Base-by-base conservation (phyloP, 2,329 filamentous ascomycete genomes). In the Diaporthe eres region DNA sequence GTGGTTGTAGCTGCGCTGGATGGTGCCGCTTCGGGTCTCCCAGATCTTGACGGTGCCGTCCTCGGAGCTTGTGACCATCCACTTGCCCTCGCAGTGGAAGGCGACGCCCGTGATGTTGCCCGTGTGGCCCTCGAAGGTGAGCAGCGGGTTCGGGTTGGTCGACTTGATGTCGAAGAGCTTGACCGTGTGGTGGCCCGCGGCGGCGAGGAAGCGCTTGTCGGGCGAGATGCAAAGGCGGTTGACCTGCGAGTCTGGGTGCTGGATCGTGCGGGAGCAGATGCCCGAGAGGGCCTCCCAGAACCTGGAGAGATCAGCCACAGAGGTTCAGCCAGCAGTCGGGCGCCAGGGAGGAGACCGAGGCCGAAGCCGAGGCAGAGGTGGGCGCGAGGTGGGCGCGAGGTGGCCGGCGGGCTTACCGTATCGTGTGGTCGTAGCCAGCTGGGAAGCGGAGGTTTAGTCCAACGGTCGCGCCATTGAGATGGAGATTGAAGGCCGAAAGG, bases 121-220 rank as follows among this genome's bases (percentile, higher is more conserved):
- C 17, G 95, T 97, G 86, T 99, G 97, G 57, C 97, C 97, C 83
- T 98, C 96, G 81, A 99, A 98, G 28, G 94, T 96, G 81, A 98
- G 91, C 34, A 98, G 90, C 1, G 97, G 94, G 79, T 96, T 97
- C 2, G 97, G 96, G 81, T 98, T 98, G n/a, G 95, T 96, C 22
- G 95, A 98, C 82, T 98, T 98, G 88, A 98, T 98, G 82, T 99
- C 97, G 87, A 97, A 99, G 75, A 99, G 94, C 86, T 98, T 98
- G 82, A 99, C 95, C 71, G 94, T 95, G 84, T 96, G 90, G 83
- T 93, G 90, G 80, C 90, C 90, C 10, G 90, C 90, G n/a, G 95
- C 96, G 47, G 96, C 96, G 73, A 98, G 93, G 85, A 94, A 98
- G 78, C 96, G 94, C 86, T 99, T 99, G 87, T 99, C 97, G 78